These are phyloP conservation scores for Puccinia horiana DNA, from an alignment of 1,284 basidiomycete species.

Conservation along the genomic window DNA sequence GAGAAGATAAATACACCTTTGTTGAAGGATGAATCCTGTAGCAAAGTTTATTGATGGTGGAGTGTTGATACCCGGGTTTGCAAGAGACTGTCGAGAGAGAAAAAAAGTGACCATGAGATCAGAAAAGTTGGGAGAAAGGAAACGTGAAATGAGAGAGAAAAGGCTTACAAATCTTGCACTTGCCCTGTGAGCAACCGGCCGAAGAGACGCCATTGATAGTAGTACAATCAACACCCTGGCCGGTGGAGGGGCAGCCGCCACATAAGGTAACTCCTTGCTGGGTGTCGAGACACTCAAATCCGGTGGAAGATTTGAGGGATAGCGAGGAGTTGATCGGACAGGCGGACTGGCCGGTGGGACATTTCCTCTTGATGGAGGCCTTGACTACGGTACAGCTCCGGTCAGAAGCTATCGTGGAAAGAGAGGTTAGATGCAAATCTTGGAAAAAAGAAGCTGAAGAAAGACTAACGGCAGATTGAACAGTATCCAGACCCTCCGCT, in stretches of 20 bases:
- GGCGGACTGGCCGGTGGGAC: constrained; percentile 4
- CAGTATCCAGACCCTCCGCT: constrained; percentile 14
- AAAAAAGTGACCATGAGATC: background rate
- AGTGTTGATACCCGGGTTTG: constrained; percentile 1
- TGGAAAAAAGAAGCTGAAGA: background rate
- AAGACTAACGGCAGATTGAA: constrained; percentile 15
- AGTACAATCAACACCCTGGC: constrained; percentile 25
- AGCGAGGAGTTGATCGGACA: background rate
- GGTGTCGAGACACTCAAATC: constrained; percentile 21
- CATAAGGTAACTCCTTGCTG: constrained; percentile 8
- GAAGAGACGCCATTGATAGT: constrained; percentile 8
- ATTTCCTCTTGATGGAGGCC: background rate
- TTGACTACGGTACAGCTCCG: constrained; percentile 1
- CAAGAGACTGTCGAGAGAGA: constrained; percentile 4
- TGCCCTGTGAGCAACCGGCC: constrained; percentile 8
- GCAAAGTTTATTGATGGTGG: background rate
- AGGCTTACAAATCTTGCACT: constrained; percentile 25
- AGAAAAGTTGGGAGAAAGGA: too few relatives aligned
- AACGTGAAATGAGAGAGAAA: too few relatives aligned
- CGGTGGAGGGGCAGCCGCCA: constrained; percentile 16
- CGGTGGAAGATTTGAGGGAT: background rate
- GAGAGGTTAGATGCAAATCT: too few relatives aligned
- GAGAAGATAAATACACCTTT: background rate
- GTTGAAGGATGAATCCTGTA: background rate
- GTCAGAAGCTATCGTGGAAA: constrained; percentile 13